Base-by-base conservation (phyloP, 768 basidiomycete species). In the Boletus vermiculosoides region DNA sequence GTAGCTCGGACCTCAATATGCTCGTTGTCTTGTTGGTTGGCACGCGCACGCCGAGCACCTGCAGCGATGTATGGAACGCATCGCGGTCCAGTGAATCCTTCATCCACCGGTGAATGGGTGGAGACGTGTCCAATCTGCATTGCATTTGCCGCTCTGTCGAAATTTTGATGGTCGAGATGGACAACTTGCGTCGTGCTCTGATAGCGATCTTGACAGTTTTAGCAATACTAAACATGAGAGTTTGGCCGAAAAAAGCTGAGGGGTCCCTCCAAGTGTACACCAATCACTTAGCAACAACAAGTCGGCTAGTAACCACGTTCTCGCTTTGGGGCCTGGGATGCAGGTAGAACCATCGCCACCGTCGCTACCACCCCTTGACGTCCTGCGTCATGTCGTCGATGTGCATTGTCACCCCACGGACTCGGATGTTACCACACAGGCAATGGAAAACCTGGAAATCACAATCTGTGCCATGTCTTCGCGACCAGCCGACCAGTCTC, bases 381-480 rank as follows among this genome's bases (percentile, higher is more conserved):
- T 93, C 45, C 75, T 91, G 20, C 74, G 71, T 22, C 91, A 91
- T 63, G 75, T 98, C 55, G 80, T 86, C 52, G 95, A 97, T 67
- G 90, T 87, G 0, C 95, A 98, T 63, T 95, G 92, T 72, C 95
- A 98, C 73, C 94, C 95, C 4, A 94, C 91, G 5, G 94, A 96
- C 71, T 81, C 87, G 11, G 71, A 70, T 1, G 79, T 86, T 39
- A 63, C 74, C 9, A 51, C 72, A 4, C 72, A 76, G 23, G 78
- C 79, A 5, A 84, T 90, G 73, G 75, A 82, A 25, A 64, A 72
- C 12, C 80, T 90, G 4, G 69, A 75, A 4, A 85, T 92, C 50
- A 86, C 81, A 0, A 77, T 97, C 40, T 91, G 90, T 58, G 87
- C 90, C n/a, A 94, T 95, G 92, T 83, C 89, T 18, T 83, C 84